Base-by-base conservation (phyloP, 2,329 filamentous ascomycete species). In the Colletotrichum simmondsii region DNA sequence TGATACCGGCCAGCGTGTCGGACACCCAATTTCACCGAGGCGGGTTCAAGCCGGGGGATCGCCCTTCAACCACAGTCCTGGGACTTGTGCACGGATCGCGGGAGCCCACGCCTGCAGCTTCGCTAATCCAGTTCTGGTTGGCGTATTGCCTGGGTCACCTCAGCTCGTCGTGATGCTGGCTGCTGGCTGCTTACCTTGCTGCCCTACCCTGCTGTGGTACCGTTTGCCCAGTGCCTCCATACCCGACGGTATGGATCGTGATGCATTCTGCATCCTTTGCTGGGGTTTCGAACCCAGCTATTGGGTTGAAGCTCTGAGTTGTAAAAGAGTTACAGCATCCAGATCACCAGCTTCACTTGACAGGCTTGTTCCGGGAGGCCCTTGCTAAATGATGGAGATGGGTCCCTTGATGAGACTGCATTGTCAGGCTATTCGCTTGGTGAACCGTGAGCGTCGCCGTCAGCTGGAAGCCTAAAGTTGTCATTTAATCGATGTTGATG, bases 1-100 rank as follows among this genome's bases (percentile, higher is more conserved):
- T 73, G 57, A 53, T 46, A 42, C 56, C n/a, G 62, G 58, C 46
- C 46, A 54, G 32, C 68, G 52, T 52, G 19, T 46, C 32, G 58
- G 30, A 49, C 56, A 42, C 24, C 71, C 67, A 62, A 71, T 73
- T 28, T 26, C 54, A 54, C 19, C 7, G 22, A 62, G 35, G 26
- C 12, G 26, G 61, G 22, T 35, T 61, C 72, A 62, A 35, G 65
- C 61, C 53, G 61, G 73, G 72, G 74, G 74, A 74, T 73, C 74
- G 68, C 68, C 68, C 64, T 68, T 69, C 58, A 73, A 74, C 74
- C 74, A 46, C 53, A 75, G 42, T 54, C 35, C 54, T 72, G 74
- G 74, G 72, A 74, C 61, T 37, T 57, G 64, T 46, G 61, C 71
- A 73, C 71, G 26, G 62, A 54, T 68, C 58, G 42, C 58, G 65